These are phyloP conservation scores for Candida verbasci DNA, from an alignment of 805 yeast genomes.

Conservation along the genomic window DNA sequence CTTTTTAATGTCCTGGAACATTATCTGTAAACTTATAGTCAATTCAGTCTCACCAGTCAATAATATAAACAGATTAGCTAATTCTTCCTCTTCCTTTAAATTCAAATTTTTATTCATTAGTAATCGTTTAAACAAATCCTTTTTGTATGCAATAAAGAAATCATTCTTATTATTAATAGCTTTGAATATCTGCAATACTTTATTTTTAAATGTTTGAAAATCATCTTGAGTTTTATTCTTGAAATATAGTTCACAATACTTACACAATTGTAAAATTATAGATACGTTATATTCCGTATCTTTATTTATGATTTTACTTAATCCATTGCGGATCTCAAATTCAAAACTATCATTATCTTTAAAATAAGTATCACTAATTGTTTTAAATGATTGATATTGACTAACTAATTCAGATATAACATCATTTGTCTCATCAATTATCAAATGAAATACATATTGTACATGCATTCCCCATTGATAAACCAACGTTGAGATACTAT, in stretches of 20 bases:
- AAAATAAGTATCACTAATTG: conserved; percentile 12
- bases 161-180: conserved; percentile 29
- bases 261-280: conserved; percentile 22
- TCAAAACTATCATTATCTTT: conserved; percentile 18
- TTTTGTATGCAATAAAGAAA: conserved; percentile 26
- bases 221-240: conserved; percentile 13
- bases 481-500: conserved; percentile 17
- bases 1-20: conserved; percentile 30
- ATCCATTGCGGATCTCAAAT: conserved; percentile 28
- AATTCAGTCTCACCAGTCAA: conserved; percentile 28
- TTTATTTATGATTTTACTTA: conserved; percentile 15
- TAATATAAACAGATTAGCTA: conserved; percentile 20
- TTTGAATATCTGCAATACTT: conserved; percentile 26
- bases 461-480: conserved; percentile 22
- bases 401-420: conserved; percentile 10
- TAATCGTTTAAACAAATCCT: conserved; percentile 35
- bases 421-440: conserved; percentile 8
- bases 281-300: conserved; percentile 12
- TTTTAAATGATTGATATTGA: conserved; percentile 11
- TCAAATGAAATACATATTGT: conserved; percentile 3
- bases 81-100: conserved; percentile 16
- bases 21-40: conserved; percentile 20
- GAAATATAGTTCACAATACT: conserved; percentile 28
- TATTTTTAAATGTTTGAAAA: conserved; percentile 15
- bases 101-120: conserved; percentile 20